Conservation (phyloP, 2,329 filamentous ascomycete genomes). For the Neonectria magnoliae region DNA sequence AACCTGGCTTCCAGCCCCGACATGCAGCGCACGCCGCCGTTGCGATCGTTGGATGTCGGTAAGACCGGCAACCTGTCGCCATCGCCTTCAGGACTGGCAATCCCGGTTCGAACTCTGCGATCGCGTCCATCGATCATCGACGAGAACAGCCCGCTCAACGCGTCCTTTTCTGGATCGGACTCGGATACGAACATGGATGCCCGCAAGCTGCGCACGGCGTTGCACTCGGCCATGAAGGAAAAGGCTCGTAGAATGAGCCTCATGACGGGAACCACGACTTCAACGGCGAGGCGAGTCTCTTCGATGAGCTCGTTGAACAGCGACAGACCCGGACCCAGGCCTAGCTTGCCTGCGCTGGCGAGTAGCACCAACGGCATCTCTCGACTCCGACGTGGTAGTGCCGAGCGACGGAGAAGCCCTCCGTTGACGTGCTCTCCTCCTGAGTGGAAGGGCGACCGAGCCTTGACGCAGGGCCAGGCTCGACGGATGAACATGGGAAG, state of each 20-base stretch:
- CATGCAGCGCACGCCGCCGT: conserved; percentile 50
- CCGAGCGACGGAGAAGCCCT: conserved; percentile 62
- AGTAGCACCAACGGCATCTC: conserved; percentile 67
- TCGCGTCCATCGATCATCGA: conserved; percentile 53
- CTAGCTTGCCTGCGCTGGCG: conserved; percentile 55
- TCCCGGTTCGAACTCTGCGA: conserved; percentile 45
- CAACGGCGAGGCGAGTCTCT: conserved; percentile 56
- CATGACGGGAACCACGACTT: conserved; percentile 48
- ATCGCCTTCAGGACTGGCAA: conserved; percentile 48
- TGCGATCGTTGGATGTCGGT: conserved; percentile 61
- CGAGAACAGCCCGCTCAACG: conserved; percentile 62
- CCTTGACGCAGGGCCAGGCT: conserved; percentile 65
- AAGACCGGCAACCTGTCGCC: conserved; percentile 63
- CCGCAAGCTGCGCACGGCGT: conserved; percentile 64
- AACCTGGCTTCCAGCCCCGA: conserved; percentile 60
- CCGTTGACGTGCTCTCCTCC: conserved; percentile 64
- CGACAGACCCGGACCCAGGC: conserved; percentile 42
- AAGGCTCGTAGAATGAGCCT: conserved; percentile 54
- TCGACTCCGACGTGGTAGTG: conserved; percentile 60
- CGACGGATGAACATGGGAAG: conserved; percentile 64
- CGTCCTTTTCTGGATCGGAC: conserved; percentile 54
- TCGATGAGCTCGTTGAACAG: conserved; percentile 53
- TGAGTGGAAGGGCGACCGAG: conserved; percentile 50
- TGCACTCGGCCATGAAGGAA: conserved; percentile 63
- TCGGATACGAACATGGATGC: conserved; percentile 64